These are phyloP conservation scores for Lentinus brumalis DNA, from an alignment of 768 basidiomycete genomes.

Conservation along the genomic window DNA sequence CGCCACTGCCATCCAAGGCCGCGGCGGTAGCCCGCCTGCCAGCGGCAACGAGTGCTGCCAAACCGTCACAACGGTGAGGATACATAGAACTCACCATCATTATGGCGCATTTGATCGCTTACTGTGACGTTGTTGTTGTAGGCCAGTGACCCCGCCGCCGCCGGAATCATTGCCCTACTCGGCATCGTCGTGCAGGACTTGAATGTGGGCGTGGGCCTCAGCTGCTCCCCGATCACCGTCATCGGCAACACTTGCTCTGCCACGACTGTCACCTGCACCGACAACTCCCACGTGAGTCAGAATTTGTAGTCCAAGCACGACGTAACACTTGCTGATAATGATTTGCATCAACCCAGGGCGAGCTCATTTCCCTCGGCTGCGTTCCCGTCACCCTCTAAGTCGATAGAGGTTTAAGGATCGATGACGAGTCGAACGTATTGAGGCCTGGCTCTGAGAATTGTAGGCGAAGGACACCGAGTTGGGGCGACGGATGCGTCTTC, in stretches of 20 bases:
- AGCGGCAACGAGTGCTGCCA: not conserved
- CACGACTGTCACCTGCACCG: not conserved
- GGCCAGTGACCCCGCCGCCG: not conserved
- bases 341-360: not conserved
- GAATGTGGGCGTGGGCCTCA: not conserved
- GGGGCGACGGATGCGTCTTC: too few species aligned
- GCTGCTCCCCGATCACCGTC: constrained; percentile 6
- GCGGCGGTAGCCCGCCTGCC: not conserved
- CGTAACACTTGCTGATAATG: not conserved
- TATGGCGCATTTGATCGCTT: not conserved
- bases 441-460: too few species aligned
- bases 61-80: not conserved
- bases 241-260: not conserved
- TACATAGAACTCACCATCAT: too few species aligned
- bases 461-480: too few species aligned
- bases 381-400: not conserved
- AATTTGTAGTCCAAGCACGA: not conserved
- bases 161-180: not conserved
- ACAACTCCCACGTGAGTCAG: not conserved
- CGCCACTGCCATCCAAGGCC: not conserved
- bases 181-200: not conserved
- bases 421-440: too few species aligned
- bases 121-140: not conserved
- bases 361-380: not conserved
- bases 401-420: too few species aligned